Conservation (phyloP, 257 asterid species). For the Capsicum baccatum region DNA sequence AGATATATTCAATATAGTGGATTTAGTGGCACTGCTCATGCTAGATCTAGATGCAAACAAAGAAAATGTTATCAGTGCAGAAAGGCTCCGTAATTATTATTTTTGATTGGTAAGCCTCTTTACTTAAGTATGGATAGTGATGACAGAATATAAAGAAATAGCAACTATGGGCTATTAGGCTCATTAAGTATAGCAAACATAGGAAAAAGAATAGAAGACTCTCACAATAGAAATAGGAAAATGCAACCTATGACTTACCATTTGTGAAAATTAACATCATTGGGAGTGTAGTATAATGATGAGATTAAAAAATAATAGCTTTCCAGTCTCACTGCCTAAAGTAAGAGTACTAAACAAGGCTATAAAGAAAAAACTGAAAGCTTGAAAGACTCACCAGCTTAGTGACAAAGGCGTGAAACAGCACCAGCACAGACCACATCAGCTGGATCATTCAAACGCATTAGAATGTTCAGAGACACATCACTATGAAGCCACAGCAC, state of each 20-base stretch:
- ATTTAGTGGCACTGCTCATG: neutral
- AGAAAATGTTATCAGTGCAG: neutral
- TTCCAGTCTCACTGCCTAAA: slow-evolving; percentile 1
- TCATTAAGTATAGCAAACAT: neutral
- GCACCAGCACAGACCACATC: slow-evolving; percentile 63
- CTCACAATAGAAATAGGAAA: neutral
- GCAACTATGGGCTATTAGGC: neutral
- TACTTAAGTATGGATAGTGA: neutral
- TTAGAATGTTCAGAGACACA: slow-evolving; percentile 50
- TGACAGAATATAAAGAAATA: neutral
- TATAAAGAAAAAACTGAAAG: neutral
- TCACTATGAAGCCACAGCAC: slow-evolving; percentile 56
- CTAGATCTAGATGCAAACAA: neutral
- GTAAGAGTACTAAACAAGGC: neutral
- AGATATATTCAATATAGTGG: neutral
- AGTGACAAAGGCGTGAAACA: slow-evolving; percentile 64
- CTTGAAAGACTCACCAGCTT: slow-evolving; percentile 59
- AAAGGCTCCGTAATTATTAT: neutral
- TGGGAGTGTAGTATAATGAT: neutral
- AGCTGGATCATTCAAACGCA: slow-evolving; percentile 65
- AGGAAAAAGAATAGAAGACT: neutral
- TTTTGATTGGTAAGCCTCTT: neutral
- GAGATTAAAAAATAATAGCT: neutral
- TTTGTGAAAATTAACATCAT: neutral
- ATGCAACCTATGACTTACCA: neutral